Conservation (phyloP, 768 basidiomycete species). For the Trametes meyenii region DNA sequence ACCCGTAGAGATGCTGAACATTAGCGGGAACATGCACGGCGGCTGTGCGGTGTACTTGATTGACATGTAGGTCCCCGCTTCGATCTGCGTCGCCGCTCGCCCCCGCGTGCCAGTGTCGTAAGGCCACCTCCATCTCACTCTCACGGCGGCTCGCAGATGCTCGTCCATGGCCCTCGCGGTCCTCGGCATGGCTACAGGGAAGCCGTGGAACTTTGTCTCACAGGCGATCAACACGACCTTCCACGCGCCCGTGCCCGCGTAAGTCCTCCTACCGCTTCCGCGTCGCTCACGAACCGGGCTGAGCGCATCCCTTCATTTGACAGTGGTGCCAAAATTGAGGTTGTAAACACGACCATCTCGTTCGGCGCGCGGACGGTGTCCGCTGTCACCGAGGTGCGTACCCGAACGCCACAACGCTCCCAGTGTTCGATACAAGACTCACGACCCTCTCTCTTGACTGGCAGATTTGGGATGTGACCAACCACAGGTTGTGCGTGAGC, state of each 20-base stretch:
- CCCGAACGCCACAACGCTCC: too few relatives aligned
- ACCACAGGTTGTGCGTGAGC: conserved; percentile 19
- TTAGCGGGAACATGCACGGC: conserved; percentile 20
- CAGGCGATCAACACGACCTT: conserved; percentile 24
- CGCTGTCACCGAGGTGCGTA: conserved; percentile 22
- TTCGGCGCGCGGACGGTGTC: conserved; percentile 21
- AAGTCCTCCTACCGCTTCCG: neutral
- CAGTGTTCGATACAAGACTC: neutral
- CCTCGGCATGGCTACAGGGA: conserved; percentile 10
- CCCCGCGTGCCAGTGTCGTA: neutral
- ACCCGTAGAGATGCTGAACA: conserved; percentile 24
- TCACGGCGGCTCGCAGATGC: conserved; percentile 5
- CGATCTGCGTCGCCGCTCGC: neutral
- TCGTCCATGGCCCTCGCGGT: conserved; percentile 21
- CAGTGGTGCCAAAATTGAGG: conserved; percentile 23
- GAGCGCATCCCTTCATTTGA: neutral
- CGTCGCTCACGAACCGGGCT: neutral
- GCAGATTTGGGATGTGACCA: conserved; percentile 27
- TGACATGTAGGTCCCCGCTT: conserved; percentile 19
- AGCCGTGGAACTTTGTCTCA: conserved; percentile 22
- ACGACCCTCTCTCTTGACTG: neutral
- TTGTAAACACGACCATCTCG: conserved; percentile 20
- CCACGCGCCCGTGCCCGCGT: conserved; percentile 23
- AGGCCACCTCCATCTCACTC: neutral
- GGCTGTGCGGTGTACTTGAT: conserved; percentile 26